These are phyloP conservation scores for Microcos paniculata DNA, from an alignment of 345 rosid species.

Conservation along the genomic window DNA sequence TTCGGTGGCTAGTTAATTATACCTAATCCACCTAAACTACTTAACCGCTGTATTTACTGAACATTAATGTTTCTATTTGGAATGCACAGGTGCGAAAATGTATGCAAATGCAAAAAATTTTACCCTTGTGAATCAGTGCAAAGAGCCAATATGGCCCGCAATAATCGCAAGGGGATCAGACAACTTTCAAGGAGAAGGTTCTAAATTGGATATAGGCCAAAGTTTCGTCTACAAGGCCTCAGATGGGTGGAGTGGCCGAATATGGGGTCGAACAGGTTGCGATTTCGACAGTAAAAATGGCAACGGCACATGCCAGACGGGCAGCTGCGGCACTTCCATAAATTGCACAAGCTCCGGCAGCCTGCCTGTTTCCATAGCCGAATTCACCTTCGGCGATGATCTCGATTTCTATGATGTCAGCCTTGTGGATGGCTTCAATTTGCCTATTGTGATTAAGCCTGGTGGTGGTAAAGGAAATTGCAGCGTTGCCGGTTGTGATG, in stretches of 20 bases:
- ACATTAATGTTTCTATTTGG: background rate
- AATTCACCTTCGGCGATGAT: conserved; percentile 44
- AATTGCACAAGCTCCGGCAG: conserved; percentile 49
- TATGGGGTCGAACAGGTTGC: conserved; percentile 70
- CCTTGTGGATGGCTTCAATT: conserved; percentile 65
- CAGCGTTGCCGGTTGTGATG: conserved; percentile 54
- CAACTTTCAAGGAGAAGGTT: conserved; percentile 32
- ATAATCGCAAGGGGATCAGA: conserved; percentile 25
- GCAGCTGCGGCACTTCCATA: conserved; percentile 44
- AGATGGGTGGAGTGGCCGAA: conserved; percentile 52
- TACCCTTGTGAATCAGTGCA: conserved; percentile 52
- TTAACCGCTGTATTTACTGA: too few species aligned
- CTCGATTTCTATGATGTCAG: conserved; percentile 56
- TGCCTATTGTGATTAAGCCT: conserved; percentile 46
- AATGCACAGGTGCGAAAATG: background rate
- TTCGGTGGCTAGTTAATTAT: too few species aligned
- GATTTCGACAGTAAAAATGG: conserved; percentile 32
- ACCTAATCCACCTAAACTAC: too few species aligned
- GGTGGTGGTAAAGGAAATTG: conserved; percentile 47
- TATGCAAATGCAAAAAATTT: conserved; percentile 37
- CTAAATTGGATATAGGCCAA: conserved; percentile 40
- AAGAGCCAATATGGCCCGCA: conserved; percentile 70
- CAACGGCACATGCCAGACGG: conserved; percentile 49
- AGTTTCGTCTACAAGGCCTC: conserved; percentile 34
- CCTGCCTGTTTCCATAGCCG: conserved; percentile 53